phyloP scores from a whole-genome alignment of 768 basidiomycete genomes.

The Xerocomus potaroensis region DNA sequence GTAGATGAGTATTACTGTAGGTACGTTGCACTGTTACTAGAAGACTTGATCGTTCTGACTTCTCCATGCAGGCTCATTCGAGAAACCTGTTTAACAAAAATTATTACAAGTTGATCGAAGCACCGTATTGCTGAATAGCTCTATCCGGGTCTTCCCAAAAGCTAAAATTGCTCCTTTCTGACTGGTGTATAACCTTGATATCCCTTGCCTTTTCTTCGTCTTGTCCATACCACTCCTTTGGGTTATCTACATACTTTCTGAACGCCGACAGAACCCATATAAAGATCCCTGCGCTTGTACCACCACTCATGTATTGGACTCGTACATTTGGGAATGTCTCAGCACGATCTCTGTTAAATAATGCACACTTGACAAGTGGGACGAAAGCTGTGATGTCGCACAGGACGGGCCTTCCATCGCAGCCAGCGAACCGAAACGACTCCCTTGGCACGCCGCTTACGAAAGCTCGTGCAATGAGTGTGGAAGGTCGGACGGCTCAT shows the following conservation, averaged over 20 bases:
- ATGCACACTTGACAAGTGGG: constrained; percentile 10
- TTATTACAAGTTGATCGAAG: constrained; percentile 13
- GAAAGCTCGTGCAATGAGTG: constrained; percentile 12
- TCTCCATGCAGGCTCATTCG: no score
- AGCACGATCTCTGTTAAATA: constrained; percentile 14
- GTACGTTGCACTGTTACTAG: background rate
- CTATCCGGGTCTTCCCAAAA: constrained; percentile 24
- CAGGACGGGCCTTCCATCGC: constrained; percentile 9
- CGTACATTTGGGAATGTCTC: constrained; percentile 9
- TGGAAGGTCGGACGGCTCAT: background rate
- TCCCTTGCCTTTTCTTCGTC: constrained; percentile 21
- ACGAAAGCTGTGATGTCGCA: constrained; percentile 9
- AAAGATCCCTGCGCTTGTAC: constrained; percentile 3
- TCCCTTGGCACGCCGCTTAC: constrained; percentile 1
- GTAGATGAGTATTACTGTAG: background rate
- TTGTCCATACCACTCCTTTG: background rate
- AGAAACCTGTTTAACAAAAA: no score
- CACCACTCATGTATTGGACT: constrained; percentile 17
- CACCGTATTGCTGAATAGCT: constrained; percentile 15
- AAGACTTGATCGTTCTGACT: no score
- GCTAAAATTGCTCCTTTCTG: no score
- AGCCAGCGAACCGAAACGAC: constrained; percentile 1
- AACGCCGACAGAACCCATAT: background rate
- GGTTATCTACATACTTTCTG: background rate
- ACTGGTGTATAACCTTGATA: constrained; percentile 9